Base-by-base conservation (phyloP, 2,329 filamentous ascomycete genomes). In the Fusarium cicatricum region DNA sequence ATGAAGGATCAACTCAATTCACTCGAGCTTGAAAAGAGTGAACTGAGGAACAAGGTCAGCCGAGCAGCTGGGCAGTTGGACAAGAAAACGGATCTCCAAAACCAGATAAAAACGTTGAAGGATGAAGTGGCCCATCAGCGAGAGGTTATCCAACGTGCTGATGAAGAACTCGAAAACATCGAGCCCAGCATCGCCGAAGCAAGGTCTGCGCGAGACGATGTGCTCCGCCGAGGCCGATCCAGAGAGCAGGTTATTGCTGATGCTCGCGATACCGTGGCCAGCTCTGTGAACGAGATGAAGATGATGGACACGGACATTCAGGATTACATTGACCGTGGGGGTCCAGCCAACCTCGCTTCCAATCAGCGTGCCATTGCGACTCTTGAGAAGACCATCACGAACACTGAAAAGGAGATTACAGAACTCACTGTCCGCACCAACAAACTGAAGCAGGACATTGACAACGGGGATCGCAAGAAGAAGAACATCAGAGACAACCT, bases 401-500 rank as follows among this genome's bases (percentile, higher is more conserved):
- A 79, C 15, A 79, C 89, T 12, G 90, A 96, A 67, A 79, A 78
- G 15, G 90, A 95, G 61, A 86, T 91, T 69, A 77, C 77, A 11
- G 79, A 86, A 39, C 78, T 95, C 46, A 89, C 87, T 3, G 80
- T 83, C 19, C 84, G 89, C 50, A 86, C 91, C 57, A 95, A 96
- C 74, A 87, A 88, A 65, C 82, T 97, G 44, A 89, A 90, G 62
- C 85, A 90, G 42, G 88, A 92, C 46, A 83, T 93, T 45, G 86
- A 87, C 66, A 91, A 92, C 68, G 90, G 91, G 52, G 90, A 93
- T 61, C 86, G 88, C 54, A 93, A 88, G 51, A 94, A 92, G 76
- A 89, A 91, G 67, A 92, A 91, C 61, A 97, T 99, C 65, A 82
- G 82, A 17, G 92, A 98, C 72, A 99, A 99, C 68, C 78, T 98